These are phyloP conservation scores for Primulina eburnea DNA, from an alignment of 257 asterid genomes.

Conservation along the genomic window DNA sequence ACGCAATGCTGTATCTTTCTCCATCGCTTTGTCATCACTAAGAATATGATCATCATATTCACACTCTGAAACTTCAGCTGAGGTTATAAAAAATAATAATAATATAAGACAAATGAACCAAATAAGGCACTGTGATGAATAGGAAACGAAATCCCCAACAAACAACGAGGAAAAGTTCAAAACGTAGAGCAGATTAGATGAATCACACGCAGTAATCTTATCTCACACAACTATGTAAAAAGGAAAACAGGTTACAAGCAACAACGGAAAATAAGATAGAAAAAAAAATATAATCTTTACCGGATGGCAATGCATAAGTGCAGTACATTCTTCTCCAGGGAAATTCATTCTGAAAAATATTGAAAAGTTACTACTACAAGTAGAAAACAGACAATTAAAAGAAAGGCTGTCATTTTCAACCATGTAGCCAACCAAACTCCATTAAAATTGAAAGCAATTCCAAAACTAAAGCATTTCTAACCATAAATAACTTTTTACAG, in stretches of 20 bases:
- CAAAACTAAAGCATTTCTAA: background rate
- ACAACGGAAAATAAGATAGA: background rate
- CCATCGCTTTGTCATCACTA: conserved; percentile 48
- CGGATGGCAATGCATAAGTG: conserved; percentile 42
- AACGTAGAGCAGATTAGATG: background rate
- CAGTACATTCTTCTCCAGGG: conserved; percentile 42
- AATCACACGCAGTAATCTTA: background rate
- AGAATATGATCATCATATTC: conserved; percentile 58
- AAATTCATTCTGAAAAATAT: conserved; percentile 40
- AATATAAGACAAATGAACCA: background rate
- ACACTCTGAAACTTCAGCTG: conserved; percentile 52
- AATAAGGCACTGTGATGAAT: too few species aligned
- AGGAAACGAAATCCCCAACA: background rate
- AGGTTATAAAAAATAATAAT: conserved; percentile 10
- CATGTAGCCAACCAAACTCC: background rate
- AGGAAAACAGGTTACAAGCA: background rate
- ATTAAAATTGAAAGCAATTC: background rate
- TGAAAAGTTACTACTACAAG: conserved; percentile 18
- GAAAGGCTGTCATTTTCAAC: background rate
- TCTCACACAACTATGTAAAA: background rate
- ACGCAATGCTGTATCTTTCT: conserved; percentile 75
- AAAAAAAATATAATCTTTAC: conserved; percentile 27
- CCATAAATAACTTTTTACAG: background rate
- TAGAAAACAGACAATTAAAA: conserved; percentile 13
- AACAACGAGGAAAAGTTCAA: background rate